Evolutionary conservation across 2,329 filamentous ascomycete genomes (phyloP), one percentile per base, ranked within the genome.

Genomic region (Ophiostoma ips): DNA sequence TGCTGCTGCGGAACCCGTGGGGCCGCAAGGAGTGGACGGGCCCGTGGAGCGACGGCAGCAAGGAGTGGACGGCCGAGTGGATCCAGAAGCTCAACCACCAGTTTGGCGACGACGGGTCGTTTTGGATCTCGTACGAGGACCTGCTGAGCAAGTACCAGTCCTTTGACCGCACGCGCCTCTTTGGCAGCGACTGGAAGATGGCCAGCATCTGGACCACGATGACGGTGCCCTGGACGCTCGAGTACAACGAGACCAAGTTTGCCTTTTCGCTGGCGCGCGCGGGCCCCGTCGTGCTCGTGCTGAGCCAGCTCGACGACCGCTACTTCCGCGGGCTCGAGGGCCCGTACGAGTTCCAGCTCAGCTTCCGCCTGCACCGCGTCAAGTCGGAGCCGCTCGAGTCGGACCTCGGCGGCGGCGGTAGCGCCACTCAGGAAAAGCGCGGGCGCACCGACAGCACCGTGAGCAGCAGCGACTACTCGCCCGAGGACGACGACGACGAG

Each of bases 81-180:
- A 72, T 78, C 46, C 65, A 71, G 51, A 76, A 79, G 60, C 70
- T 81, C 1, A 68, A 67, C 38, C 76, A 80, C 58, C 71, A 69
- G 30, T 81, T 81, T 51, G 76, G 77, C 19, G 75, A 73, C 55
- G 77, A 81, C 56, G 77, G 75, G 0, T 74, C 77, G 12, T 81
- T 81, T 58, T 81, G 77, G 77, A 80, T 81, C 52, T 70, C 74
- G 2, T 81, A 79, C 57, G 68, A 75, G 47, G 78, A 82, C 56
- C 67, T 83, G 48, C 69, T 82, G 12, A 71, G 73, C 55, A 81
- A 81, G 57, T 82, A 76, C 58, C 72, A 73, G 46, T 71, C 73
- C 55, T 74, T 82, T 49, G 77, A 82, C 58, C 70, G 77, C 13
- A 82, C 79, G 0, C 69, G 78, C 1, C 71, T 83, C 16, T 82